Conservation (phyloP, 495 filamentous ascomycete genomes). For the Aeminium ludgeri region DNA sequence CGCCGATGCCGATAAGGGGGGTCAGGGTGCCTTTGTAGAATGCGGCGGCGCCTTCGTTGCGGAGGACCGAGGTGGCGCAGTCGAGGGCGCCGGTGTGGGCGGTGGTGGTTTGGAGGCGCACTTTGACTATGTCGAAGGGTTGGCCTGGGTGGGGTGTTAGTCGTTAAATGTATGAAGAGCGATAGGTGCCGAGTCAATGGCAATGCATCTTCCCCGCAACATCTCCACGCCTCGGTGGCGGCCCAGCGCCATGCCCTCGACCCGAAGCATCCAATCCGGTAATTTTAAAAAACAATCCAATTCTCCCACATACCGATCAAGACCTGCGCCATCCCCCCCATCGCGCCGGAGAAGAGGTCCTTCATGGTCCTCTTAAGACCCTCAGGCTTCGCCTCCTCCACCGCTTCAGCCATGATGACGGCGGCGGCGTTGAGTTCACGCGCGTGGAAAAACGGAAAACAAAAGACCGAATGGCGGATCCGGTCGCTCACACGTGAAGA, state of each 20-base stretch:
- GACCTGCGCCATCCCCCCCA: slow-evolving; percentile 85
- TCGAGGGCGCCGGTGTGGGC: slow-evolving; percentile 65
- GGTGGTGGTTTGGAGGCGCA: slow-evolving; percentile 77
- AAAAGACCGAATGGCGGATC: too few relatives aligned
- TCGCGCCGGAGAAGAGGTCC: slow-evolving; percentile 81
- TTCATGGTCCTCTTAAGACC: slow-evolving; percentile 45
- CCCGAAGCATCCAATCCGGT: too few relatives aligned
- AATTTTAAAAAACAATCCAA: too few relatives aligned
- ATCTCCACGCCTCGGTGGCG: too few relatives aligned
- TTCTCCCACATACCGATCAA: slow-evolving; percentile 54
- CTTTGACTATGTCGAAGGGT: slow-evolving; percentile 99
- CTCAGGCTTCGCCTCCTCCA: slow-evolving; percentile 6
- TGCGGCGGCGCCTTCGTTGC: slow-evolving; percentile 69
- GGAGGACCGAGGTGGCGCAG: slow-evolving; percentile 67
- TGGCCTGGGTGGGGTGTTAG: slow-evolving; percentile 18
- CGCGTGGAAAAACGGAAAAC: too few relatives aligned
- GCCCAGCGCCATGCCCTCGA: too few relatives aligned
- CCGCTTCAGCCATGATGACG: slow-evolving; percentile 15
- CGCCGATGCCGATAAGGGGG: slow-evolving; percentile 89
- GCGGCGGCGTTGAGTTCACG: too few relatives aligned
- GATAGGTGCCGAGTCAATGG: too few relatives aligned
- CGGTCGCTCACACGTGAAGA: too few relatives aligned
- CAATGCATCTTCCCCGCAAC: too few relatives aligned
- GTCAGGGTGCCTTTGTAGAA: slow-evolving; percentile 99
- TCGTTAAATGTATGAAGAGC: background rate